phyloP scores from a whole-genome alignment of 1,284 basidiomycete species.

The Cutaneotrichosporon daszewskae region DNA sequence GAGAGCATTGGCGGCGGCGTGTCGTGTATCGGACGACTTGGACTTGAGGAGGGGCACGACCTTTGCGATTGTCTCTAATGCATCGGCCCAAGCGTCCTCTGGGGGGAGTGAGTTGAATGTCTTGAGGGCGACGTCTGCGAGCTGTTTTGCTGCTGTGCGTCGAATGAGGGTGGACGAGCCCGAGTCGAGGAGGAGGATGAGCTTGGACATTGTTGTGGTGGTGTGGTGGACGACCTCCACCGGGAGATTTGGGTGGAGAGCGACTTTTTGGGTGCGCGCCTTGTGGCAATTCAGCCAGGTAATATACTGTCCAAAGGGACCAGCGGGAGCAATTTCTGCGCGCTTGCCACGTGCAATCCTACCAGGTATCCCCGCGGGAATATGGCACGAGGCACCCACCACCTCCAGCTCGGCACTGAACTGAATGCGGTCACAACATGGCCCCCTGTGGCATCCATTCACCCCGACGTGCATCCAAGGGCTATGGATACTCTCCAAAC shows the following conservation, averaged over 20 bases:
- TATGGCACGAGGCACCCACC: not conserved
- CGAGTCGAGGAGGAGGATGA: constrained; percentile 46
- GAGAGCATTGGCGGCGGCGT: constrained; percentile 43
- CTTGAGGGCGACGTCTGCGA: constrained; percentile 42
- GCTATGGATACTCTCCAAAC: too few species aligned
- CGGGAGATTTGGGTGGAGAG: not conserved
- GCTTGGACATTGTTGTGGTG: constrained; percentile 26
- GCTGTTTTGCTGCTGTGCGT: constrained; percentile 46
- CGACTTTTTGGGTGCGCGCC: too few species aligned
- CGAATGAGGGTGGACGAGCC: constrained; percentile 45
- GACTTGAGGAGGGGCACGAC: constrained; percentile 43
- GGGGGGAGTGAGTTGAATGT: constrained; percentile 27
- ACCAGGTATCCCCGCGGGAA: not conserved
- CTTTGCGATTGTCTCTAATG: constrained; percentile 40
- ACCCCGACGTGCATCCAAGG: too few species aligned
- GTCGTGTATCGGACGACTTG: constrained; percentile 43
- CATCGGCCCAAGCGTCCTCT: constrained; percentile 46
- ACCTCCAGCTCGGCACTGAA: too few species aligned
- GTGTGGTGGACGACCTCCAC: constrained; percentile 6
- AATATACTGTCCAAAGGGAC: too few species aligned
- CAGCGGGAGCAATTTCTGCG: not conserved
- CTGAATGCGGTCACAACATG: too few species aligned
- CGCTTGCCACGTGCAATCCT: too few species aligned
- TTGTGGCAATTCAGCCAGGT: too few species aligned
- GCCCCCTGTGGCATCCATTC: too few species aligned